A percentile compares a stretch with the other conserved stretches of the same genome.
Conservation (phyloP, 2,329 filamentous ascomycete genomes). For the Venturiaceae sp. region DNA sequence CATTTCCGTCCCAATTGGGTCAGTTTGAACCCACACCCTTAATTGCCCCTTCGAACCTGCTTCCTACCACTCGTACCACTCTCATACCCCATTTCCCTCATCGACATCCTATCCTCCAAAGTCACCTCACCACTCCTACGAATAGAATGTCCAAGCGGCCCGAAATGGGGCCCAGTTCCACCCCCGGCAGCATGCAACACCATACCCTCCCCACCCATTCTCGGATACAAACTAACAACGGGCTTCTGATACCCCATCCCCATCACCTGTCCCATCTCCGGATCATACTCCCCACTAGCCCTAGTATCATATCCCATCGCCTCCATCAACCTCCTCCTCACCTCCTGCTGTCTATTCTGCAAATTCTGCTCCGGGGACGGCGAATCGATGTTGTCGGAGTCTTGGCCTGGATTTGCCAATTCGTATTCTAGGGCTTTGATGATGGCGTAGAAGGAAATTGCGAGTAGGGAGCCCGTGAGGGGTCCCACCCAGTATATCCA, state of each 20-base stretch:
- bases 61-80: background rate
- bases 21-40: background rate
- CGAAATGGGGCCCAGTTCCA: background rate
- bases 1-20: no score
- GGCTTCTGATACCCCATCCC: no score
- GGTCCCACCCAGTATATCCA: constrained; percentile 28
- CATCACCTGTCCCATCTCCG: background rate
- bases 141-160: background rate
- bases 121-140: background rate
- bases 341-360: background rate
- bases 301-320: background rate
- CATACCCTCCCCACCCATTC: background rate
- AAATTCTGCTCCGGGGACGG: background rate
- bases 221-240: no score
- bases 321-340: background rate
- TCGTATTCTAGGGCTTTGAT: constrained; percentile 18
- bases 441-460: constrained; percentile 15
- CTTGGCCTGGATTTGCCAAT: constrained; percentile 14
- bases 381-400: background rate
- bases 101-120: background rate
- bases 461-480: constrained; percentile 10
- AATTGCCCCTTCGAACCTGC: background rate
- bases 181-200: background rate
- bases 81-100: background rate
- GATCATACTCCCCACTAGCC: background rate